Conservation (phyloP, 345 rosid species). For the Ceriops decandra region DNA sequence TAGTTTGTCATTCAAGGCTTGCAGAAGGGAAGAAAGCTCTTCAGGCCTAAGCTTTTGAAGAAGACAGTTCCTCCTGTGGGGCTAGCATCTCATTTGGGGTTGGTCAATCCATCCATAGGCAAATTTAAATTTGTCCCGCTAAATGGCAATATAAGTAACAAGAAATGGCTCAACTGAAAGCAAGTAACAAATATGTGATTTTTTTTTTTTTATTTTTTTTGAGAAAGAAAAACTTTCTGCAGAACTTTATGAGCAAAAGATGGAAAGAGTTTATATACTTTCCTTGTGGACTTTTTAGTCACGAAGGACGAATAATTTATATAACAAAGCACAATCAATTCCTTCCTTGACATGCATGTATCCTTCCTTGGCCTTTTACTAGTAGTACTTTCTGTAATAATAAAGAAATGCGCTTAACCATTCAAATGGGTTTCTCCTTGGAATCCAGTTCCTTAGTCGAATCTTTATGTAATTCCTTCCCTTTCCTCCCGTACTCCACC, state of each 20-base stretch:
- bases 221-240: not conserved
- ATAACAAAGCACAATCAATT: constrained; percentile 5
- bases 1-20: too few species aligned
- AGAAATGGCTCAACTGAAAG: not conserved
- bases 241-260: not conserved
- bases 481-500: constrained; percentile 14
- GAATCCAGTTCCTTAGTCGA: constrained; percentile 20
- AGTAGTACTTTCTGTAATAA: not conserved
- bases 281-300: not conserved
- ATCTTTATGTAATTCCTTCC: constrained; percentile 17
- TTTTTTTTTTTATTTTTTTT: too few species aligned
- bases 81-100: too few species aligned
- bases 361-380: not conserved
- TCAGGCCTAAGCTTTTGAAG: too few species aligned
- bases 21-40: too few species aligned
- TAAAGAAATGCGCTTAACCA: not conserved
- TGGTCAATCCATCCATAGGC: too few species aligned
- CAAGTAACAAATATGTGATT: not conserved
- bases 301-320: not conserved
- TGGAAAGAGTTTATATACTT: constrained; percentile 2
- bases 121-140: too few species aligned
- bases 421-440: constrained; percentile 17
- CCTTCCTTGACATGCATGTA: constrained; percentile 14
- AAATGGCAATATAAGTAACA: too few species aligned
- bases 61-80: too few species aligned